Conservation (phyloP, 495 filamentous ascomycete genomes). For the Endocarpon pusillum region DNA sequence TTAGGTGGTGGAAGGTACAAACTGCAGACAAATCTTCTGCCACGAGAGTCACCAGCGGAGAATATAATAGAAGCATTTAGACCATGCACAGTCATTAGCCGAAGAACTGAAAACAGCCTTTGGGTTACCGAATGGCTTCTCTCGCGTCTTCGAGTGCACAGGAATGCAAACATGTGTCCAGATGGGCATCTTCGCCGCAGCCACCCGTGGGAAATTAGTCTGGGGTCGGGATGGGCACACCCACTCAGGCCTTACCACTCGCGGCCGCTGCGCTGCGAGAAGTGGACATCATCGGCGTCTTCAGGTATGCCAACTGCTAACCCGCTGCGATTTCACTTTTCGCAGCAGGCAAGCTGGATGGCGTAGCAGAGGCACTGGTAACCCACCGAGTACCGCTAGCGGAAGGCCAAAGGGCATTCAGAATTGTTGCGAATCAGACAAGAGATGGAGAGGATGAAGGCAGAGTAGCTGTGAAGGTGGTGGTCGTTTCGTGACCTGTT, state of each 20-base stretch:
- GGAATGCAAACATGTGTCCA: slow-evolving; percentile 78
- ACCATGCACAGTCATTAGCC: slow-evolving; percentile 27
- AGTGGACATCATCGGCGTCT: slow-evolving; percentile 84
- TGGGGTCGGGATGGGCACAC: slow-evolving; percentile 92
- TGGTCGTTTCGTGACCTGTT: slow-evolving; percentile 40
- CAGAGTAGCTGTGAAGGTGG: slow-evolving; percentile 69
- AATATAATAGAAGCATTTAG: no score
- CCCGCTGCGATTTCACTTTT: slow-evolving; percentile 61
- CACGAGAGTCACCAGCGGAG: no score
- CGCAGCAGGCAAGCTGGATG: slow-evolving; percentile 38
- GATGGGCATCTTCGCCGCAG: slow-evolving; percentile 66
- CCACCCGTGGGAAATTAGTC: slow-evolving; percentile 64
- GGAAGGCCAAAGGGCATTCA: slow-evolving; percentile 51
- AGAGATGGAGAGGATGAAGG: slow-evolving; percentile 61
- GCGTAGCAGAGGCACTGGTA: slow-evolving; percentile 40
- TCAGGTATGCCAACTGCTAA: slow-evolving; percentile 72
- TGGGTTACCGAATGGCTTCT: slow-evolving; percentile 44
- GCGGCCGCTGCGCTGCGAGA: slow-evolving; percentile 73
- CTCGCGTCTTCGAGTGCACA: slow-evolving; percentile 78
- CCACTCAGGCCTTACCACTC: slow-evolving; percentile 71
- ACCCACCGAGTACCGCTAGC: slow-evolving; percentile 62
- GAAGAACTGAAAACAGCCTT: slow-evolving; percentile 23
- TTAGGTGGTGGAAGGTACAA: slow-evolving; percentile 44
- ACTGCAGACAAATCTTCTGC: slow-evolving; percentile 39
- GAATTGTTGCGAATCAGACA: slow-evolving; percentile 68